Conservation (phyloP, 345 rosid genomes). For the Acer saccharum region DNA sequence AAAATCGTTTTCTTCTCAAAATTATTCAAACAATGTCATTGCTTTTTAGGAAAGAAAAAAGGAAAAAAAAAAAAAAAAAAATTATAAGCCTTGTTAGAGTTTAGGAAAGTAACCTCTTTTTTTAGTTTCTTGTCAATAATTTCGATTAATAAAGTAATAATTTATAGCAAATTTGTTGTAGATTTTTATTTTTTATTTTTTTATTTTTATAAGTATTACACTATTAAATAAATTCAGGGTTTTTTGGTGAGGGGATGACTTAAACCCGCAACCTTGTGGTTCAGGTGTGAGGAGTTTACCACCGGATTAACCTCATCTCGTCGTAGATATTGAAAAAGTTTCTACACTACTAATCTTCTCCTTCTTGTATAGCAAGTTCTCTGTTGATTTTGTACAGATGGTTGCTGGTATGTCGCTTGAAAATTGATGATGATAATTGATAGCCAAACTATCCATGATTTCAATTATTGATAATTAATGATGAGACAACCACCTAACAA, state of each 20-base stretch:
- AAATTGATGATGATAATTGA: too few species aligned
- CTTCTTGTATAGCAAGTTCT: background rate
- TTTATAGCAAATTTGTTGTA: background rate
- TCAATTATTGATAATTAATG: too few species aligned
- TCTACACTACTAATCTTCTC: background rate
- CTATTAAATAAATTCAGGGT: too few species aligned
- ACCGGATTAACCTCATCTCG: too few species aligned
- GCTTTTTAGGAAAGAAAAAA: background rate
- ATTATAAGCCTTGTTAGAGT: background rate
- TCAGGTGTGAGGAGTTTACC: too few species aligned
- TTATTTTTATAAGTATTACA: too few species aligned
- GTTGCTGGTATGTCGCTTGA: too few species aligned
- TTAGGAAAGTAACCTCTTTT: background rate
- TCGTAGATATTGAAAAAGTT: background rate
- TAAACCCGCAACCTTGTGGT: too few species aligned
- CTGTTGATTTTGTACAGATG: background rate
- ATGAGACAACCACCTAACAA: too few species aligned
- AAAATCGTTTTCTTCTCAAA: background rate
- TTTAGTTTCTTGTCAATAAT: background rate
- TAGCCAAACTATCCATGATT: too few species aligned
- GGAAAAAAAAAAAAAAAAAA: background rate
- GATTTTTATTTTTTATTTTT: too few species aligned
- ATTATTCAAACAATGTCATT: slow-evolving; percentile 6
- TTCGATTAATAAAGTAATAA: background rate
- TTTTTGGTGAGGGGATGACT: too few species aligned